Percentiles rank a stretch among this genome's conserved stretches.
Conservation (phyloP, 192 early-diverging fungal genomes). For the Coemansia sp. region DNA sequence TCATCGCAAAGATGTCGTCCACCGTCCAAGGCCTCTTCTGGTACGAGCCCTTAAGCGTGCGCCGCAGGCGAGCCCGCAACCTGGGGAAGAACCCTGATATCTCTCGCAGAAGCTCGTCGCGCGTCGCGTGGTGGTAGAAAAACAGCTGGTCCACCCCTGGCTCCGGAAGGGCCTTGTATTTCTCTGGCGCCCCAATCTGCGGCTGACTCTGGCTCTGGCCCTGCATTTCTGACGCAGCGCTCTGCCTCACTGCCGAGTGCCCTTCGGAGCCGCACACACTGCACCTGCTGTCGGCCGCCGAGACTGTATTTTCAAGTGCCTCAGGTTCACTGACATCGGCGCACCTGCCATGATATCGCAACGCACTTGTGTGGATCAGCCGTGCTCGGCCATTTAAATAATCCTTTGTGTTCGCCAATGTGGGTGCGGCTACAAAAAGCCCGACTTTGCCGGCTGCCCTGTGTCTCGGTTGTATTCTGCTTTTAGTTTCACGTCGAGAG, state of each 20-base stretch:
- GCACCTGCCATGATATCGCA: too few species aligned
- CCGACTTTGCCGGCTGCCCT: neutral
- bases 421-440: too few species aligned
- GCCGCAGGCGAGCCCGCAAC: slow-evolving; percentile 57
- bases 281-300: neutral
- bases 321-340: too few species aligned
- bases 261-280: neutral
- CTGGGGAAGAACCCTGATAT: slow-evolving; percentile 59
- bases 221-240: neutral
- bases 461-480: neutral
- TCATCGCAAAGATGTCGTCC: slow-evolving; percentile 86
- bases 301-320: too few species aligned
- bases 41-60: slow-evolving; percentile 57
- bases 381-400: too few species aligned
- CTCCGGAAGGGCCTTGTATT: slow-evolving; percentile 23
- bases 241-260: neutral
- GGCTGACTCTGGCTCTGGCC: neutral
- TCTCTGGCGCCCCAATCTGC: slow-evolving; percentile 18
- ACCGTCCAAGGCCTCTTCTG: slow-evolving; percentile 71
- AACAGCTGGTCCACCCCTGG: slow-evolving; percentile 32
- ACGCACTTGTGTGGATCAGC: too few species aligned
- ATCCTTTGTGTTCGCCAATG: too few species aligned
- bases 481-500: too few species aligned
- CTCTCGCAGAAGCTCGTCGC: slow-evolving; percentile 55
- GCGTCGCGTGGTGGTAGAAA: slow-evolving; percentile 23